Conservation (phyloP, 78 protist species). For the slime mould (Dictyostelium discoideum) region dicty_2.7 NC_007090.3:3815001-3815500, state of each 20-base stretch:
- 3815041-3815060: constrained; percentile 64
- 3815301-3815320: background rate
- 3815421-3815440: constrained; percentile 10
- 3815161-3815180: background rate
- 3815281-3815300: background rate
- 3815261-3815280: constrained; percentile 55
- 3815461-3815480: constrained; percentile 58
- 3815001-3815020: constrained; percentile 58
- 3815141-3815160: constrained; percentile 57
- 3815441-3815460: constrained; percentile 63
- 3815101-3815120: constrained; percentile 73
- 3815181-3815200: background rate
- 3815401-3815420: background rate
- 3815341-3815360: background rate
- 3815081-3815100: constrained; percentile 50
- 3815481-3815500: constrained; percentile 48
- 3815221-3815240: constrained; percentile 69
- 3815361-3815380: background rate
- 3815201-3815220: background rate
- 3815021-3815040: constrained; percentile 71
- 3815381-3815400: background rate
- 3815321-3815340: background rate
- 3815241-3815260: constrained; percentile 70
- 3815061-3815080: constrained; percentile 69
- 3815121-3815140: constrained; percentile 42